Conservation (phyloP, 768 basidiomycete genomes). For the Mycena olivaceomarginata region DNA sequence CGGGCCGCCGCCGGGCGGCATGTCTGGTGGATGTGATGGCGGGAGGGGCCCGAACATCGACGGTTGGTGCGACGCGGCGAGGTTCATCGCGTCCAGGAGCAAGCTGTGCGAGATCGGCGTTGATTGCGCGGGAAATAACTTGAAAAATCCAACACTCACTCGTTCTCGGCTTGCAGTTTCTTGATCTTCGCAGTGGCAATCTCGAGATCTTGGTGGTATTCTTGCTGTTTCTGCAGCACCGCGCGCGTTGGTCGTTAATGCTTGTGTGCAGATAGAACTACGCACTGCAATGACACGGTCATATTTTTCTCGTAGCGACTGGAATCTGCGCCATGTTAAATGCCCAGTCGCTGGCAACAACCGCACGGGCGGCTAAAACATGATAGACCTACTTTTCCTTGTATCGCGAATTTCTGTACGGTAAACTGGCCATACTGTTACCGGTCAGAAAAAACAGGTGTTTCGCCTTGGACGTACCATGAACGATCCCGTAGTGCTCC, state of each 20-base stretch:
- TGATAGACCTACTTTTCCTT: constrained; percentile 55
- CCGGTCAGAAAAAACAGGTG: constrained; percentile 10
- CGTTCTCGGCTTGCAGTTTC: constrained; percentile 70
- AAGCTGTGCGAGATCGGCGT: constrained; percentile 13
- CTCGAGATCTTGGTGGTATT: constrained; percentile 61
- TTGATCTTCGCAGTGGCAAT: constrained; percentile 62
- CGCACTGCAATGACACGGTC: constrained; percentile 65
- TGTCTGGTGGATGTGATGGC: constrained; percentile 14
- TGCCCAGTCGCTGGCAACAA: neutral
- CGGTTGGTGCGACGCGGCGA: constrained; percentile 38
- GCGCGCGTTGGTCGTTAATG: neutral
- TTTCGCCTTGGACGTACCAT: neutral
- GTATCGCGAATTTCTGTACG: constrained; percentile 47
- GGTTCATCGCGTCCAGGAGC: constrained; percentile 43
- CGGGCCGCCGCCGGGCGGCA: neutral
- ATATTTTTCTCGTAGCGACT: constrained; percentile 66
- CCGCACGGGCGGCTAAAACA: neutral
- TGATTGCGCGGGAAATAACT: neutral
- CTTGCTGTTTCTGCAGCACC: constrained; percentile 58
- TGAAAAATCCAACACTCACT: constrained; percentile 55
- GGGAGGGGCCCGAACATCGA: constrained; percentile 31
- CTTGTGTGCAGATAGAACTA: constrained; percentile 3
- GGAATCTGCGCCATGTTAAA: constrained; percentile 59
- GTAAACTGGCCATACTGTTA: constrained; percentile 28
- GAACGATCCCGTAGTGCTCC: constrained; percentile 10